These are phyloP conservation scores for Trichothecium roseum DNA, from an alignment of 2,329 filamentous ascomycete genomes.

Conservation along the genomic window DNA sequence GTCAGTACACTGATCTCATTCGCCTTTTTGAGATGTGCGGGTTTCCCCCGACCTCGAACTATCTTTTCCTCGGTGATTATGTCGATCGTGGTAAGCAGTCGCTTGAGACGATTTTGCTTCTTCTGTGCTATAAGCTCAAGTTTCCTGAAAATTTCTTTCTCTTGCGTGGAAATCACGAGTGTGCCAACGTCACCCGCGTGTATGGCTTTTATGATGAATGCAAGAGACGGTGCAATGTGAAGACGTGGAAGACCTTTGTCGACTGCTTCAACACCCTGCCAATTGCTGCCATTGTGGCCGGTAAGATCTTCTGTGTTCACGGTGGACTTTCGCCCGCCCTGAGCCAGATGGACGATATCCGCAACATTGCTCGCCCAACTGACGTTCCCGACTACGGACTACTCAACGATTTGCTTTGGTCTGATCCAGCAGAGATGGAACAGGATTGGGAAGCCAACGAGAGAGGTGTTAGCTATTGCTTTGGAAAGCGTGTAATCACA, in stretches of 20 bases:
- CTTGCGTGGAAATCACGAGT: conserved; percentile 90
- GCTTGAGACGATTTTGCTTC: conserved; percentile 82
- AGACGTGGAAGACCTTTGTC: conserved; percentile 96
- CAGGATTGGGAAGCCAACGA: conserved; percentile 98
- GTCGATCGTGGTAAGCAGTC: conserved; percentile 95
- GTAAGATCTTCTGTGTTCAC: conserved; percentile 97
- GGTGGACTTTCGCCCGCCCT: conserved; percentile 87
- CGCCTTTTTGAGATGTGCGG: conserved; percentile 98
- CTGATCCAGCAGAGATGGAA: conserved; percentile 96
- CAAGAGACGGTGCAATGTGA: conserved; percentile 91
- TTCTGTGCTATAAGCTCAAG: conserved; percentile 95
- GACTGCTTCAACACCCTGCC: conserved; percentile 94
- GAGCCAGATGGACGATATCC: conserved; percentile 96
- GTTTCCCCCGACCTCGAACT: conserved; percentile 86
- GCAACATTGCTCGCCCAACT: conserved; percentile 88
- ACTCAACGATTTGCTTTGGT: conserved; percentile 92
- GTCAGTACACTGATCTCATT: conserved; percentile 92
- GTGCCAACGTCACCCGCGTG: conserved; percentile 88
- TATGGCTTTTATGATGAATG: conserved; percentile 99
- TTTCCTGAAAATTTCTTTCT: conserved; percentile 97
- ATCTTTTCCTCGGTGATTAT: conserved; percentile 90
- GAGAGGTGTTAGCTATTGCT: conserved; percentile 93
- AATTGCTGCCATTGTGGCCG: conserved; percentile 91
- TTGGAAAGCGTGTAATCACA: conserved; percentile 95
- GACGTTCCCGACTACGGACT: conserved; percentile 96